These are phyloP conservation scores for Penicillium herquei DNA, from an alignment of 495 filamentous ascomycete genomes.

Conservation along the genomic window DNA sequence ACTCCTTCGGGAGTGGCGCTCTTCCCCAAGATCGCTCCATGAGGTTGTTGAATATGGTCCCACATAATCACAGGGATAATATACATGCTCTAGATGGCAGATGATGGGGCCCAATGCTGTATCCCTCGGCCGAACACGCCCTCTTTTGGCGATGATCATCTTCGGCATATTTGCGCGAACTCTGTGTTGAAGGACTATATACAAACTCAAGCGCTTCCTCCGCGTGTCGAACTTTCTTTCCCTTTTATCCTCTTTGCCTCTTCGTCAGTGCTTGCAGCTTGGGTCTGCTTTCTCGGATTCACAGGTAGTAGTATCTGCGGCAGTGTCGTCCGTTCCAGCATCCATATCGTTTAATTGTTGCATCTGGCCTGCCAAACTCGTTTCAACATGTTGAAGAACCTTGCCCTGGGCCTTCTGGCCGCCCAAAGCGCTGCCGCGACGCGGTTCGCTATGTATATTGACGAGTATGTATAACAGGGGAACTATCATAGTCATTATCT, in stretches of 20 bases:
- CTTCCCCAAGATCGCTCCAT: slow-evolving; percentile 3
- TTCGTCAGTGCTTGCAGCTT: slow-evolving; percentile 3
- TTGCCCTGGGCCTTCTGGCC: slow-evolving; percentile 34
- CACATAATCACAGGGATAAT: slow-evolving; percentile 11
- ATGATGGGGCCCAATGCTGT: not conserved
- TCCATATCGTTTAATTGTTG: not conserved
- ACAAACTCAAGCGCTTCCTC: not conserved
- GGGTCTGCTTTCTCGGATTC: not conserved
- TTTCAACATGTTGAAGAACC: slow-evolving; percentile 28
- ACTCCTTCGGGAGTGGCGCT: slow-evolving; percentile 1
- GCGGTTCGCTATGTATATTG: slow-evolving; percentile 42
- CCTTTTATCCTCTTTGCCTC: not conserved
- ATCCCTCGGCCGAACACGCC: not conserved
- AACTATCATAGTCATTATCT: not conserved
- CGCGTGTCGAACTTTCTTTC: not conserved
- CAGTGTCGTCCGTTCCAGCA: not conserved
- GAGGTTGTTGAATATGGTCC: not conserved
- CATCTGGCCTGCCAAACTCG: not conserved
- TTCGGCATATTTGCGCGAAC: not conserved
- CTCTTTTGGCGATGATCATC: not conserved
- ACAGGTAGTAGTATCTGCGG: not conserved
- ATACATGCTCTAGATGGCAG: slow-evolving; percentile 8
- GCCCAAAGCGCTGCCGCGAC: slow-evolving; percentile 27
- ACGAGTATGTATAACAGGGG: slow-evolving; percentile 24
- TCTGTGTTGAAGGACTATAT: not conserved